These are phyloP conservation scores for Endocarpon pusillum DNA, from an alignment of 495 filamentous ascomycete species.

Conservation along the genomic window DNA sequence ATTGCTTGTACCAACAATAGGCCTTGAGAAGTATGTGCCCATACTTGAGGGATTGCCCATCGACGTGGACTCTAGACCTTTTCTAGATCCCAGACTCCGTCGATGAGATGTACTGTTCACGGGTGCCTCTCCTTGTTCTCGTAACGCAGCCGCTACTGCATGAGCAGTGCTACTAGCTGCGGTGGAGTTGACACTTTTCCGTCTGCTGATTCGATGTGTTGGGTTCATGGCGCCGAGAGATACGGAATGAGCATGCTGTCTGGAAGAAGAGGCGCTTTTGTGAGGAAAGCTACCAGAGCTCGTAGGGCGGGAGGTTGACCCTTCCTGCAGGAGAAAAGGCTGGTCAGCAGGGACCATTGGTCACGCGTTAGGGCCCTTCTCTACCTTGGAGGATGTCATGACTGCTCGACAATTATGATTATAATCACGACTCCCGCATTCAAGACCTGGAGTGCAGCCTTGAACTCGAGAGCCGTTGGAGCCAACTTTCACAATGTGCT, in stretches of 20 bases:
- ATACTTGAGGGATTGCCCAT: slow-evolving; percentile 21
- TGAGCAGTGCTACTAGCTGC: slow-evolving; percentile 56
- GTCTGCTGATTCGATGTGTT: slow-evolving; percentile 71
- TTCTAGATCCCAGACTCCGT: slow-evolving; percentile 28
- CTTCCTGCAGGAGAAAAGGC: slow-evolving; percentile 26
- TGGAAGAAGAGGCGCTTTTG: slow-evolving; percentile 30
- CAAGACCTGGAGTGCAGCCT: too few species aligned
- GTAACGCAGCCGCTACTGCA: slow-evolving; percentile 56
- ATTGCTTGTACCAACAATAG: slow-evolving; percentile 36
- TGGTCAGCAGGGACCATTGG: too few species aligned
- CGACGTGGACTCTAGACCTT: slow-evolving; percentile 28
- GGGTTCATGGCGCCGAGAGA: slow-evolving; percentile 64
- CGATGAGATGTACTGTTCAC: slow-evolving; percentile 20
- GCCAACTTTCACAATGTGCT: too few species aligned
- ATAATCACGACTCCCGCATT: too few species aligned
- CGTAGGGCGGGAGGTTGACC: slow-evolving; percentile 29
- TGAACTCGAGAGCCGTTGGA: too few species aligned
- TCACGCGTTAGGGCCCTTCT: too few species aligned
- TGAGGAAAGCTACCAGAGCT: slow-evolving; percentile 14
- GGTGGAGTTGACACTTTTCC: slow-evolving; percentile 80
- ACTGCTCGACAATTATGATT: too few species aligned
- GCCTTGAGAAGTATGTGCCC: slow-evolving; percentile 26
- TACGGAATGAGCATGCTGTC: slow-evolving; percentile 68
- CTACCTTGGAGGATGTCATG: too few species aligned
- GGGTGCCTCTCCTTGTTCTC: slow-evolving; percentile 37